Base-by-base conservation (phyloP, 805 yeast genomes). In the Osmozyma mogii region DNA sequence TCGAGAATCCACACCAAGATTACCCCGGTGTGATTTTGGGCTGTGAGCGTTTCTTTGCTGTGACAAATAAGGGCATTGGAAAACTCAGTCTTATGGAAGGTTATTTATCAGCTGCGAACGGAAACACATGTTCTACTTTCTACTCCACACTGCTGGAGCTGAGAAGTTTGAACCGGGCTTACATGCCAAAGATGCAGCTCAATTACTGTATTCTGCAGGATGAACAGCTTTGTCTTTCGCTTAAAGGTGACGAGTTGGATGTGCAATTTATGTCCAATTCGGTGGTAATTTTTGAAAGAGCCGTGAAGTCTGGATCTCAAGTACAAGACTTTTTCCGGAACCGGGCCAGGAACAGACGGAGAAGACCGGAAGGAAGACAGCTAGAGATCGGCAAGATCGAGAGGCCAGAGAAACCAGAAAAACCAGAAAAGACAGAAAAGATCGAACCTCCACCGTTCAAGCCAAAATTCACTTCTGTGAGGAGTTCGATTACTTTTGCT, bases 11-110 rank as follows among this genome's bases (percentile, higher is more conserved):
- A 2, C 36, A 46, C 2, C 65, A 64, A 14, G 58, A 54, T 17
- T 64, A 59, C 30, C 85, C 85, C 0, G 96, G 96, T 8, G 46
- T 84, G n/a, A 76, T 82, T 22, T 37, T 75, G 17, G 96, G 96
- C 0, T 84, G 81, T 32, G 84, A 83, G 39, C 59, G 77, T 11
- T 70, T 84, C 13, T 81, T 77, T 37, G 75, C 84, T 2, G 71
- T 76, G 0, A 68, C 78, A 14, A 78, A 76, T 26, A 69, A 71
- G 11, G 62, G 61, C 6, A 53, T 72, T 23, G 94, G 94, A 3
- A 77, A 78, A 38, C 58, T 84, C 22, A 71, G 85, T 0, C 58
- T 84, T 33, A 62, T 72, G 29, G 82, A 78, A 25, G 81, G 84
- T 3, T 85, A 74, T 45, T 42, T 82, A 2, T 73, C 94, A 0